Base-by-base conservation (phyloP, 176 grass and related monocot species). In the Carex scoparia region DNA sequence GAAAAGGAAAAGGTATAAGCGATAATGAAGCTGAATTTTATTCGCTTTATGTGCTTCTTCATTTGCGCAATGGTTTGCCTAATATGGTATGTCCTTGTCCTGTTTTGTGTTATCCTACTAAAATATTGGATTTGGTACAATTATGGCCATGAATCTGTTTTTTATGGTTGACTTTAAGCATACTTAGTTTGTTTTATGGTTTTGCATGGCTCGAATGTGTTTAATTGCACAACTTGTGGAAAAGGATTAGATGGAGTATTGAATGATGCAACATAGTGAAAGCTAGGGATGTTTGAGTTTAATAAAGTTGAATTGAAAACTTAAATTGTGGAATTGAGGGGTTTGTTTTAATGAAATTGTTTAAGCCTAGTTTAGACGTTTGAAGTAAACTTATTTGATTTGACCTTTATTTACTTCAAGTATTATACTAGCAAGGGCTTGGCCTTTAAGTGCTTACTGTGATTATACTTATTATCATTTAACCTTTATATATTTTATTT, bases 41-140 rank as follows among this genome's bases (percentile, higher is more conserved):
- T 89, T 95, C 95, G 15, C 90, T 94, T 70, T 98, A 90, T 79
- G 95, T 93, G 69, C 91, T 98, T 62, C 86, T 98, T 79, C 91
- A 95, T 94, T 82, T 98, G 80, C 88, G 91, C 56, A 89, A 69
- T 85, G 93, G 88, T 87, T 85, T 90, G 56, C 89, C 91, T 16
- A 89, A 95, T 85, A 93, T 90, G 91, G 95, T 95, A 88, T 59
- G 56, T 84, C 58, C 70, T 80, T 64, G 27, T 55, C 73, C 13
- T 56, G 12, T 77, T 55, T 31, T 57, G 19, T 56, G 4, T 32
- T 16, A 8, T 14, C 48, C 2, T 77, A 56, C 18, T 23, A n/a
- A 8, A 55, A 77, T 31, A 13, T 23, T 77, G 49, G 46, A 32
- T 56, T 77, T 56, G 49, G 49, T 57, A 30, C 35, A 70, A 42